Evolutionary conservation across 2,329 filamentous ascomycete species (phyloP), one percentile per base, ranked within the genome.

Genomic region (Sporothrix variecibatus): DNA sequence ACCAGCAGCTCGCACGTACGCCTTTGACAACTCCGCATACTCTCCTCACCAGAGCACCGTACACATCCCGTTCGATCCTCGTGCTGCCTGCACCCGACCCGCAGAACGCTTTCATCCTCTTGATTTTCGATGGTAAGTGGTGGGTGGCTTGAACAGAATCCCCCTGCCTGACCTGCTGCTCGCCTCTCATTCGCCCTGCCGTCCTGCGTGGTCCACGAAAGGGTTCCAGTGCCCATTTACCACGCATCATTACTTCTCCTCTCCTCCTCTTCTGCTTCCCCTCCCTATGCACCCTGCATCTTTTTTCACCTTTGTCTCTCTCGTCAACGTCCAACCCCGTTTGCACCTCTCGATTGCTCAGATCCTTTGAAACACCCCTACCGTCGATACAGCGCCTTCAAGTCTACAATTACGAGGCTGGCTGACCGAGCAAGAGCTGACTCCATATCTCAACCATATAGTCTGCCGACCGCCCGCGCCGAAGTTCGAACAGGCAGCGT

Each of bases 391-490:
- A 20, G 31, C 11, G 58, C 28, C 58, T 62, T n/a, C 2, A 15
- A 31, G 26, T 49, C 20, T 26, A 43, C n/a, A 31, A 23, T 46
- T 40, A 9, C 58, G 17, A 23, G 31, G 3, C 34, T 34, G 8
- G 9, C 28, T 23, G 28, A n/a, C 51, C 11, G 68, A 40, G 15
- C 58, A 51, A 28, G 12, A 28, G 20, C 72, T 69, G 38, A 73
- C 43, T 6, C 3, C 8, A 23, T 64, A 26, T 53, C 11, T n/a
- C 15, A 28, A 31, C 7, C n/a, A 23, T 15, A 31, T 40, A 75
- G 74, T 75, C 74, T 64, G 72, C 72, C 72, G 43, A 74, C 53
- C 53, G 43, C 51, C 53, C 69, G 6, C 69, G 46, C 62, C 69
- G 62, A n/a, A 31, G 64, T 11, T 51, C 69, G 23, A 58, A 46